These are phyloP conservation scores for Aurifilum marmelostoma DNA, from an alignment of 2,329 filamentous ascomycete species.

Conservation along the genomic window DNA sequence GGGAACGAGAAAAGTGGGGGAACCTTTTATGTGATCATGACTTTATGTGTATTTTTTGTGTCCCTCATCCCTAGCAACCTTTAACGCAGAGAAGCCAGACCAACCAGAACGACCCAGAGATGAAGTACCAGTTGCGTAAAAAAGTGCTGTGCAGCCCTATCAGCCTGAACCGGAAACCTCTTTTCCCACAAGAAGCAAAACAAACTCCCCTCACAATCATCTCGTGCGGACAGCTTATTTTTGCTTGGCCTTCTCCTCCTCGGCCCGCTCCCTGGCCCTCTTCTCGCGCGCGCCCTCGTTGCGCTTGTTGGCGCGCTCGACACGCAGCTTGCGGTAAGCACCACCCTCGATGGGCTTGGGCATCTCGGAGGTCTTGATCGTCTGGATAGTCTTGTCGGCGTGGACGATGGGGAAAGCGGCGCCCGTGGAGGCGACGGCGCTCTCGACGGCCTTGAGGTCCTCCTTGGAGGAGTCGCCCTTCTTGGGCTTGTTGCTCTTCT, in stretches of 20 bases:
- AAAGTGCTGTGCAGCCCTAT: conserved; percentile 18
- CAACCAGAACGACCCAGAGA: conserved; percentile 32
- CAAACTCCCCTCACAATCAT: conserved; percentile 13
- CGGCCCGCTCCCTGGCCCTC: conserved; percentile 85
- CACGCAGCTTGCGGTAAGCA: conserved; percentile 85
- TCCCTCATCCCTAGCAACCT: conserved; percentile 29
- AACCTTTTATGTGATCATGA: conserved; percentile 26
- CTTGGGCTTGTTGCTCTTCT: conserved; percentile 92
- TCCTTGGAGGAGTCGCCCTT: conserved; percentile 86
- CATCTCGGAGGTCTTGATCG: conserved; percentile 82
- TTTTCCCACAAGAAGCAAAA: conserved; percentile 18
- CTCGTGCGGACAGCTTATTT: conserved; percentile 62
- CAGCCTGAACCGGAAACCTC: conserved; percentile 12
- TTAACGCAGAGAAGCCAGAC: conserved; percentile 32
- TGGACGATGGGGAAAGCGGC: conserved; percentile 74
- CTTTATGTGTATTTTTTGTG: conserved; percentile 24
- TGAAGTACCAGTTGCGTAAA: conserved; percentile 29
- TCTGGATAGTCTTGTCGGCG: conserved; percentile 65
- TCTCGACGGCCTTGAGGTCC: conserved; percentile 67
- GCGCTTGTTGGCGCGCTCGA: conserved; percentile 81
- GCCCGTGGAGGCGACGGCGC: conserved; percentile 55
- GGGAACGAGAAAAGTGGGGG: background rate
- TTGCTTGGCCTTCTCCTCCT: conserved; percentile 76
- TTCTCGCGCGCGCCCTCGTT: conserved; percentile 86
- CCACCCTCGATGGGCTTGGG: conserved; percentile 76